Percentiles rank a stretch among this genome's conserved stretches.
These are phyloP conservation scores for Flaveria linearis DNA, from an alignment of 129 eudicot genomes.

Conservation along the genomic window DNA sequence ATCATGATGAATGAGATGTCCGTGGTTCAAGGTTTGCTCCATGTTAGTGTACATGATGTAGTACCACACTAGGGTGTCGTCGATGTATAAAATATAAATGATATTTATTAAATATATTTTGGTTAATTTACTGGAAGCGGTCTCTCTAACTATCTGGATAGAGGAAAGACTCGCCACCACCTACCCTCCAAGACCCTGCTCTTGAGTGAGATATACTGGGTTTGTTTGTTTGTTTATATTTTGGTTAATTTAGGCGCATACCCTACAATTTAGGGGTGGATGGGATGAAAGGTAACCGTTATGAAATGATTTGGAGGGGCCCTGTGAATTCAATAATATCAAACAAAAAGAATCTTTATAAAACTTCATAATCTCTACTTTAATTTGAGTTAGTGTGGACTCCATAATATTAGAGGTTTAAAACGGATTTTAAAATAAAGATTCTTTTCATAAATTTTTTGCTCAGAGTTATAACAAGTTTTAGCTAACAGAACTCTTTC, in stretches of 20 bases:
- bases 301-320: neutral
- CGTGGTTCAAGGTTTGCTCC: slow-evolving; percentile 5
- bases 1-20: slow-evolving; percentile 9
- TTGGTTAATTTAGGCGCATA: neutral
- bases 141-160: too few species aligned
- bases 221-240: too few species aligned
- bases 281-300: neutral
- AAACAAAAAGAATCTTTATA: slow-evolving; percentile 3
- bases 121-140: too few species aligned
- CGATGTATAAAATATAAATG: neutral
- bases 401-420: too few species aligned
- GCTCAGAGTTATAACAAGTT: too few species aligned
- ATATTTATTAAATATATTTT: too few species aligned
- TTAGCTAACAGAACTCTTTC: too few species aligned
- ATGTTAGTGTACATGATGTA: neutral
- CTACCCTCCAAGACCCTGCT: too few species aligned
- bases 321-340: neutral
- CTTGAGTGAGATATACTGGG: too few species aligned
- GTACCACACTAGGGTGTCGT: neutral
- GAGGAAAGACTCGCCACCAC: too few species aligned
- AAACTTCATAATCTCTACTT: neutral
- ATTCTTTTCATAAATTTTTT: too few species aligned
- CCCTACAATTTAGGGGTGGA: neutral
- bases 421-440: too few species aligned
- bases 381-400: neutral